Base-by-base conservation (phyloP, 176 grass and related monocot species). In the Elymus sibiricus region DNA sequence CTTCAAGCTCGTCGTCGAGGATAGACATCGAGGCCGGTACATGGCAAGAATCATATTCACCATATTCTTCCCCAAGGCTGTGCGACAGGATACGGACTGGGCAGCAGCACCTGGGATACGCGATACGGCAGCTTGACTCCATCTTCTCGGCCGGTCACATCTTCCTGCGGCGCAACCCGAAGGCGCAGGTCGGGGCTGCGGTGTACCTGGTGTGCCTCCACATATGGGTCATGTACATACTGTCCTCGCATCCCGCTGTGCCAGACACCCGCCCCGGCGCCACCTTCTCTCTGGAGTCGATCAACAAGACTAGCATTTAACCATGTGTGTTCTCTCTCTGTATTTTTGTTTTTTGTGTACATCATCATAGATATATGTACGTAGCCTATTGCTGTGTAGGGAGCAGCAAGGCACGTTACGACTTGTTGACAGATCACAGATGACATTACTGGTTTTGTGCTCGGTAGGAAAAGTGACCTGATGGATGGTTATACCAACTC, bases 151-250 rank as follows among this genome's bases (percentile, higher is more conserved):
- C 92, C 2, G 97, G 92, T 21, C 78, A 95, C 49, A 71, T 93
- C 56, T 98, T 92, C 79, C 78, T 95, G 43, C 88, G 86, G 82
- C 90, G 94, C 31, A 94, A 96, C 51, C 86, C 73, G 0, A 98
- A 80, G 85, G 91, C 92, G 0, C 92, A 92, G 82, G 34, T 94
- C 70, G 92, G 76, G 43, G 80, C 90, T 16, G 25, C 91, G 31
- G 49, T 91, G 59, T 98, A 98, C 79, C 74, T 96, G 61, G 59
- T 90, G 37, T 89, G 76, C 70, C 92, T 98, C 28, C 97, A 98
- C 46, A 28, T 98, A 10, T 98, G 97, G 97, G 93, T 94, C 49
- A 9, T 94, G 79, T 98, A 95, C 75, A 95, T 98, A 90, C 25
- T 98, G 47, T 80, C 81, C 5, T 92, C 93, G 4, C 91, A 89